A percentile compares a stretch with the other conserved stretches of the same genome.
Evolutionary conservation across 1,284 basidiomycete genomes (phyloP).

Genomic region (Apiotrichum brassicae): DNA sequence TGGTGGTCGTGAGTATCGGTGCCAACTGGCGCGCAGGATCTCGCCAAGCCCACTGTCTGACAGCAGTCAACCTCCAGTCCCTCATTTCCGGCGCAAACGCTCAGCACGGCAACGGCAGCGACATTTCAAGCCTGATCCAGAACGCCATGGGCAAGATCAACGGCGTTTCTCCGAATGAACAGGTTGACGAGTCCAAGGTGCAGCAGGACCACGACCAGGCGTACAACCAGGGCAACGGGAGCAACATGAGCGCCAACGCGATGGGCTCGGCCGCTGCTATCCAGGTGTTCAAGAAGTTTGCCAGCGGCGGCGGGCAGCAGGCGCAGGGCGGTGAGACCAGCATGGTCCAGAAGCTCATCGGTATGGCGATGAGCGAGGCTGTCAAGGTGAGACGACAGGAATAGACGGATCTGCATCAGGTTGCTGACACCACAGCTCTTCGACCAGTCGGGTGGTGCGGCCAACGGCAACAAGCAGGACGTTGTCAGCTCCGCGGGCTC

Average conservation of each 20-base stretch:
- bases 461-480: slow-evolving; percentile 66
- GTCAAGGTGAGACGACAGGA: slow-evolving; percentile 29
- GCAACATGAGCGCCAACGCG: slow-evolving; percentile 54
- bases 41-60: not conserved
- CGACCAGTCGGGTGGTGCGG: slow-evolving; percentile 60
- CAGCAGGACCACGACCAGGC: slow-evolving; percentile 53
- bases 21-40: not conserved
- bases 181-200: slow-evolving; percentile 58
- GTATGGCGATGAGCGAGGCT: slow-evolving; percentile 70
- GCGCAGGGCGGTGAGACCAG: slow-evolving; percentile 42
- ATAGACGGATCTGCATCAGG: too few relatives aligned
- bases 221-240: slow-evolving; percentile 51
- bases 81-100: slow-evolving; percentile 38
- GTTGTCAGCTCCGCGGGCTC: slow-evolving; percentile 72
- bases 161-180: slow-evolving; percentile 6
- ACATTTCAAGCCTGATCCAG: slow-evolving; percentile 33
- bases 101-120: slow-evolving; percentile 37
- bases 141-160: slow-evolving; percentile 41
- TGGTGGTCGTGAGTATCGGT: slow-evolving; percentile 6
- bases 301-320: slow-evolving; percentile 38
- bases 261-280: slow-evolving; percentile 67
- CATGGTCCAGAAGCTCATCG: slow-evolving; percentile 57
- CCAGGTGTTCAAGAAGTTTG: slow-evolving; percentile 58
- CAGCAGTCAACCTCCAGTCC: slow-evolving; percentile 34
- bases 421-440: slow-evolving; percentile 54